phyloP scores from a whole-genome alignment of 1,139 yeast genomes.

The Yamadazyma triangularis region DNA sequence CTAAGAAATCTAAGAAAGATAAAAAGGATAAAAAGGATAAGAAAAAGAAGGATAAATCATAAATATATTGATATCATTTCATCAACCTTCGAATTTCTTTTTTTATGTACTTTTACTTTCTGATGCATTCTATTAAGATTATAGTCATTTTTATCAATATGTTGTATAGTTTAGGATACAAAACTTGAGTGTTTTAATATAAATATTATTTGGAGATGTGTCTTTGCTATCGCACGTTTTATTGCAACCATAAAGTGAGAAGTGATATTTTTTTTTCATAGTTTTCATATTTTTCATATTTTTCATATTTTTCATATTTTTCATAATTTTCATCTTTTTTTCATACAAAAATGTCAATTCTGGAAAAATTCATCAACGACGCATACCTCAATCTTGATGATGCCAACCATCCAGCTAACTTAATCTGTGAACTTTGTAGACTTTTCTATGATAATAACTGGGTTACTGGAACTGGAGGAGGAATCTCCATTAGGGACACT shows the following conservation, averaged over 20 bases:
- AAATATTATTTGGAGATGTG: conserved; percentile 1
- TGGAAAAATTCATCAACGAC: conserved; percentile 6
- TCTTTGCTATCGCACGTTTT: conserved; percentile 1
- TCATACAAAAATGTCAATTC: neutral
- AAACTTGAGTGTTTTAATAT: conserved; percentile 1
- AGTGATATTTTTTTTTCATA: too few relatives aligned
- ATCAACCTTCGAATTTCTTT: too few relatives aligned
- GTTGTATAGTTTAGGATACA: conserved; percentile 7
- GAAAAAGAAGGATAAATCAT: neutral
- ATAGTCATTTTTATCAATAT: conserved; percentile 3
- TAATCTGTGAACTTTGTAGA: conserved; percentile 78
- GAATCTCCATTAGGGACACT: conserved; percentile 71
- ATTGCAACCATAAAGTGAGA: too few relatives aligned
- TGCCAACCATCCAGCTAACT: conserved; percentile 75
- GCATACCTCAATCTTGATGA: conserved; percentile 24
- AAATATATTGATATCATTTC: conserved; percentile 7
- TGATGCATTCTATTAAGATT: neutral
- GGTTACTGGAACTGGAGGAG: conserved; percentile 98
- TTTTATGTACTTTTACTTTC: conserved; percentile 2
- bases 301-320: conserved; percentile 1
- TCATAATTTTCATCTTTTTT: too few relatives aligned
- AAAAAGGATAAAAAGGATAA: conserved; percentile 28
- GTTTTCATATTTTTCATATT: conserved; percentile 12
- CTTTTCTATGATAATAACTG: conserved; percentile 77
- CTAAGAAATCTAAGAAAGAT: conserved; percentile 29